phyloP scores from a whole-genome alignment of 352 stramenopile species.

The Pythium apleroticum region DNA sequence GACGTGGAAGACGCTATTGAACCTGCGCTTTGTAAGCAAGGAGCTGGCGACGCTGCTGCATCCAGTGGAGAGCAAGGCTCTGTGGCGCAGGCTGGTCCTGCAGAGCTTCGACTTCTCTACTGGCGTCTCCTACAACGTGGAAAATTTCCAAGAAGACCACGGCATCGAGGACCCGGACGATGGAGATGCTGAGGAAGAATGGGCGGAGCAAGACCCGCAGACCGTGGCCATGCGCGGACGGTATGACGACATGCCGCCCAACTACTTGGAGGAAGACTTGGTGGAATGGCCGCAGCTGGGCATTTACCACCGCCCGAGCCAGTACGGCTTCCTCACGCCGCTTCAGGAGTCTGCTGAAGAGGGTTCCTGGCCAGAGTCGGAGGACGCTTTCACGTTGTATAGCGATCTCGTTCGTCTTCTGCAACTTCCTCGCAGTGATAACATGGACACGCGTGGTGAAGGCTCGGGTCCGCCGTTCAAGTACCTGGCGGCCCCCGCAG shows the following conservation, averaged over 20 bases:
- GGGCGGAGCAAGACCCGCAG: neutral
- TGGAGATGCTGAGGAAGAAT: neutral
- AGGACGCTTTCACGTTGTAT: neutral
- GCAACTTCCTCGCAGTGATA: neutral
- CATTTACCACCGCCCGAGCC: neutral
- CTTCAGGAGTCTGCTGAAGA: neutral
- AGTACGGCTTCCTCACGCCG: neutral
- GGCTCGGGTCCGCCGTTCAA: neutral
- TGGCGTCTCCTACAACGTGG: neutral
- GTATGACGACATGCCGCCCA: neutral
- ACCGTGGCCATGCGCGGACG: neutral
- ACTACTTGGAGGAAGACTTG: neutral
- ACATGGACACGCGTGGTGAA: neutral
- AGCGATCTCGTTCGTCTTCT: neutral
- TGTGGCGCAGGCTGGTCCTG: neutral
- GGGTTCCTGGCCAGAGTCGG: neutral
- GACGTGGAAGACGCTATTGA: neutral
- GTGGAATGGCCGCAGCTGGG: neutral
- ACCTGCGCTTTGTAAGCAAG: neutral
- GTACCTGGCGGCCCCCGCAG: neutral
- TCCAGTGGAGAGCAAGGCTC: neutral
- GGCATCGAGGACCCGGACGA: neutral
- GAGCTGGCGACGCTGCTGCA: neutral
- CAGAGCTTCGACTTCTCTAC: neutral
- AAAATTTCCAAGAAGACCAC: neutral